Conservation (phyloP, 306 rosid genomes). For the Boehmeria nivea region DNA sequence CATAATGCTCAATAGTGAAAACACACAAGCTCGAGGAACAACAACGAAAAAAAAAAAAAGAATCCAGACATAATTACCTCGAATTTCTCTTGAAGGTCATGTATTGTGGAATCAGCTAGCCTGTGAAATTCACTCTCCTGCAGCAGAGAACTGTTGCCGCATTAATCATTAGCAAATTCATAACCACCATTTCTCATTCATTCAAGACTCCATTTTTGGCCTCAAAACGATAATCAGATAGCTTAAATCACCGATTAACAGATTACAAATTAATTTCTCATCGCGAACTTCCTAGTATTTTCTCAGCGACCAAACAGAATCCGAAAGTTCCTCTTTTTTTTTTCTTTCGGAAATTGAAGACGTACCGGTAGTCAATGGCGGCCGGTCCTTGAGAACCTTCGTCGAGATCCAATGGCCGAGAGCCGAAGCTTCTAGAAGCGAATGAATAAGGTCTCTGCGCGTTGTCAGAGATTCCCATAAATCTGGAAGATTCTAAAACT, state of each 20-base stretch:
- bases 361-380: conserved; percentile 66
- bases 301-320: conserved; percentile 10
- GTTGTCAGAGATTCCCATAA: background rate
- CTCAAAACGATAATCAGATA: too few species aligned
- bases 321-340: background rate
- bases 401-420: conserved; percentile 35
- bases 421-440: conserved; percentile 49
- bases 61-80: conserved; percentile 46
- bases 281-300: too few species aligned
- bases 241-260: too few species aligned
- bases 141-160: conserved; percentile 58
- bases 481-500: conserved; percentile 32
- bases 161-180: conserved; percentile 42
- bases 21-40: too few species aligned
- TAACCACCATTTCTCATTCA: too few species aligned
- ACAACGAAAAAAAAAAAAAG: too few species aligned
- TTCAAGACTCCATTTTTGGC: too few species aligned
- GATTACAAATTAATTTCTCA: too few species aligned
- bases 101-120: conserved; percentile 71
- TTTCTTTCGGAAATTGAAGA: background rate
- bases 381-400: conserved; percentile 51
- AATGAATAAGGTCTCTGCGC: conserved; percentile 5
- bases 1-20: too few species aligned
- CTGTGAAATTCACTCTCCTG: conserved; percentile 75
- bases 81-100: conserved; percentile 64